Conservation (phyloP, 2,329 filamentous ascomycete genomes). For the Ceratocystis lukuohia region DNA sequence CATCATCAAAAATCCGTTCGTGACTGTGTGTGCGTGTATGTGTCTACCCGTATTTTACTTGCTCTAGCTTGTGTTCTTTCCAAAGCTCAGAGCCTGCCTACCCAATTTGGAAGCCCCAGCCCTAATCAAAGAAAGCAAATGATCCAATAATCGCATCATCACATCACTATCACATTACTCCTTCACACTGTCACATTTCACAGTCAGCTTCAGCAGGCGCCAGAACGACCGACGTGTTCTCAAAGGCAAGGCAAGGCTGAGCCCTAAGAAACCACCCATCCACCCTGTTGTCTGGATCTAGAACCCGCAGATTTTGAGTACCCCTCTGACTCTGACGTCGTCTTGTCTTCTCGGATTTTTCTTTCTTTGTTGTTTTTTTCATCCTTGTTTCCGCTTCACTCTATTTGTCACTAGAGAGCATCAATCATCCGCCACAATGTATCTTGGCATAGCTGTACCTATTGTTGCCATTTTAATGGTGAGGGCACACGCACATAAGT, state of each 20-base stretch:
- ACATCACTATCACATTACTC: neutral
- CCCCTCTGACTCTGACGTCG: neutral
- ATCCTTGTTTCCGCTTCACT: neutral
- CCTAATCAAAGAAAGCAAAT: neutral
- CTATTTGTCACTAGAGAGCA: too few relatives aligned
- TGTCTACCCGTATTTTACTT: neutral
- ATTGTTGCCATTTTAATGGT: conserved; percentile 48
- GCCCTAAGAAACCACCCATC: neutral
- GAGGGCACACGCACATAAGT: conserved; percentile 57
- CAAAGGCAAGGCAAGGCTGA: neutral
- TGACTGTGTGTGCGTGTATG: neutral
- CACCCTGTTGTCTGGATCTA: too few relatives aligned
- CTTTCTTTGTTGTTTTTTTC: neutral
- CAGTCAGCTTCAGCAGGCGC: neutral
- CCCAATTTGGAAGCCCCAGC: conserved; percentile 1
- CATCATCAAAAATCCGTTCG: neutral
- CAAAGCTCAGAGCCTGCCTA: neutral
- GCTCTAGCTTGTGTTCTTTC: neutral
- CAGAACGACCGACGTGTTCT: neutral
- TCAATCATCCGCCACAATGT: conserved; percentile 33
- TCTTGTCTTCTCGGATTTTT: neutral
- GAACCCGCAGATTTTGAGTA: too few relatives aligned
- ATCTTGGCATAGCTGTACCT: conserved; percentile 42
- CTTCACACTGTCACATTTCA: too few relatives aligned
- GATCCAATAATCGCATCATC: neutral